Evolutionary conservation across 2,329 filamentous ascomycete genomes (phyloP).

Genomic region (Sporothrix brunneoviolacea): DNA sequence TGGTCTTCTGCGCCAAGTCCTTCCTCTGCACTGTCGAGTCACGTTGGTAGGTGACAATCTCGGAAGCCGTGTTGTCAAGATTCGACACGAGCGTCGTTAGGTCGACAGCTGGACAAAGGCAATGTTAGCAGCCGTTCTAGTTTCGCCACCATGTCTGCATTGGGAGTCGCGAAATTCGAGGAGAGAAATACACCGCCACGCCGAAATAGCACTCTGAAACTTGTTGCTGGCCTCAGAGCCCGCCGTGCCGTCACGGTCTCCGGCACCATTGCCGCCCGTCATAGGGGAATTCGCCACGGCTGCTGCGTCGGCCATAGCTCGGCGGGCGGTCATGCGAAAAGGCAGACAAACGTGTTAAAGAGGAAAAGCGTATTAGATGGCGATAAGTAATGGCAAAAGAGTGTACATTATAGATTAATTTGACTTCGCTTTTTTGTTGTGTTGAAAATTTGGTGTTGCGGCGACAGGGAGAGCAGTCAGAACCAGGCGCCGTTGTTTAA

Average conservation of each 20-base stretch:
- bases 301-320: slow-evolving; percentile 17
- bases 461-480: too few relatives aligned
- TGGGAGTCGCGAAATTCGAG: too few relatives aligned
- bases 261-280: slow-evolving; percentile 8
- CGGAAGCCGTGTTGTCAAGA: slow-evolving; percentile 88
- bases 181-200: slow-evolving; percentile 73
- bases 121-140: slow-evolving; percentile 4
- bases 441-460: too few relatives aligned
- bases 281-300: slow-evolving; percentile 10
- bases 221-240: slow-evolving; percentile 67
- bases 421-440: too few relatives aligned
- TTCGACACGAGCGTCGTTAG: slow-evolving; percentile 74
- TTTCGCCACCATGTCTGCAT: too few relatives aligned
- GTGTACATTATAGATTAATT: too few relatives aligned
- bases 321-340: not conserved
- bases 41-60: slow-evolving; percentile 86
- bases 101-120: slow-evolving; percentile 62
- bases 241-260: not conserved
- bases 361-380: too few relatives aligned
- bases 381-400: too few relatives aligned
- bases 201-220: slow-evolving; percentile 91
- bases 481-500: not conserved
- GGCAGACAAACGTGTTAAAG: too few relatives aligned
- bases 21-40: slow-evolving; percentile 96
- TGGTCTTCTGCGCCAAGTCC: slow-evolving; percentile 97